Percentiles rank a stretch among this genome's conserved stretches.
phyloP scores from a whole-genome alignment of 2,329 filamentous ascomycete species.

The Mycosphaerella sp. region DNA sequence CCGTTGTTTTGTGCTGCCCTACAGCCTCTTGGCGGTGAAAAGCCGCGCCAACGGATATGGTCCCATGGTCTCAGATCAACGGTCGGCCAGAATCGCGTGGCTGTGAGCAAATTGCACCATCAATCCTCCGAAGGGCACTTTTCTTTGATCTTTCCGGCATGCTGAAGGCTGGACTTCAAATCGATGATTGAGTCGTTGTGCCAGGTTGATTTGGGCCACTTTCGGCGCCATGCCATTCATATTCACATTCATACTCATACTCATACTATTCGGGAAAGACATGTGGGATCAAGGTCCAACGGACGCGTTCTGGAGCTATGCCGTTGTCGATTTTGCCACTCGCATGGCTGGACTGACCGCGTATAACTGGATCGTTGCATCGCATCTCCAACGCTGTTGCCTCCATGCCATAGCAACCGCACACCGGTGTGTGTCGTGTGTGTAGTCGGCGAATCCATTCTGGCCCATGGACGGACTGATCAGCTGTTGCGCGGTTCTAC shows the following conservation, averaged over 20 bases:
- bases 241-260: too few relatives aligned
- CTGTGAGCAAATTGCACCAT: constrained; percentile 3
- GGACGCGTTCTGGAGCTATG: too few relatives aligned
- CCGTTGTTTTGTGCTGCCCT: too few relatives aligned
- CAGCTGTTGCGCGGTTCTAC: background rate
- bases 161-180: too few relatives aligned
- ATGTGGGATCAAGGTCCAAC: too few relatives aligned
- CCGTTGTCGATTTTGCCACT: too few relatives aligned
- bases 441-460: background rate
- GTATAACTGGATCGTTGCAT: too few relatives aligned
- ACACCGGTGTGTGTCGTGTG: background rate
- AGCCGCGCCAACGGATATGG: background rate
- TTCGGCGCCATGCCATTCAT: too few relatives aligned
- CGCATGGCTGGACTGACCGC: too few relatives aligned
- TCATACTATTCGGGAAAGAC: too few relatives aligned
- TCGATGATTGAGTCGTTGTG: too few relatives aligned
- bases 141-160: background rate
- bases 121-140: background rate
- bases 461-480: background rate
- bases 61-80: background rate
- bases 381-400: background rate
- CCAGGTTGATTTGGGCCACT: background rate
- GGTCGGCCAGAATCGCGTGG: constrained; percentile 5
- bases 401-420: background rate
- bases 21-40: background rate